Conservation (phyloP, 805 yeast genomes). For the Candida qinlingensis region DNA sequence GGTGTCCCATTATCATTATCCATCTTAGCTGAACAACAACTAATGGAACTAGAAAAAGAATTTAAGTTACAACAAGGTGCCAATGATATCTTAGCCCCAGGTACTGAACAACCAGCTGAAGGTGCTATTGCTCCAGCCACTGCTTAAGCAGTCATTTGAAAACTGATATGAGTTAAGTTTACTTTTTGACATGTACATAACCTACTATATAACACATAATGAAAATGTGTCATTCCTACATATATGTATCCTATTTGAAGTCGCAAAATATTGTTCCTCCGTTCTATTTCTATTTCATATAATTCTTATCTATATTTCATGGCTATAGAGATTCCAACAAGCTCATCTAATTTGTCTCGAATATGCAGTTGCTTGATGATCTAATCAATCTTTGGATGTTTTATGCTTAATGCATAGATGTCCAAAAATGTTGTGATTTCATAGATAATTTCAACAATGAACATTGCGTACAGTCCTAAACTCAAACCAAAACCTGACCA, state of each 20-base stretch:
- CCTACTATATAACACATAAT: constrained; percentile 1
- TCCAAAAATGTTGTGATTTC: constrained; percentile 78
- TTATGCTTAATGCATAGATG: constrained; percentile 79
- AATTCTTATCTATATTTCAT: not conserved
- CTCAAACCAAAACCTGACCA: constrained; percentile 68
- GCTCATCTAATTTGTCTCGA: not conserved
- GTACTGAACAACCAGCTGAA: constrained; percentile 40
- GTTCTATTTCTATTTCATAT: no score
- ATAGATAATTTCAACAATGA: constrained; percentile 72
- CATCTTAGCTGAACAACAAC: constrained; percentile 87
- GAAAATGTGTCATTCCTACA: not conserved
- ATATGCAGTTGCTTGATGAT: not conserved
- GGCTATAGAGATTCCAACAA: not conserved
- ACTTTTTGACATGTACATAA: constrained; percentile 6
- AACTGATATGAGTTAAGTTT: not conserved
- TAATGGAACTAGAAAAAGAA: constrained; percentile 90
- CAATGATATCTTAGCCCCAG: constrained; percentile 67
- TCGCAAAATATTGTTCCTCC: no score
- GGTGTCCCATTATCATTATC: constrained; percentile 93
- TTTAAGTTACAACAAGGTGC: constrained; percentile 77
- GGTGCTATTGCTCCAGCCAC: constrained; percentile 28
- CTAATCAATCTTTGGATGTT: constrained; percentile 56
- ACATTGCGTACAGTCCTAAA: constrained; percentile 61
- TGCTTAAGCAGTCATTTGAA: constrained; percentile 6
- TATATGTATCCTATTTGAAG: no score